Conservation (phyloP, 805 yeast species). For the Lipomyces yamadae region DNA sequence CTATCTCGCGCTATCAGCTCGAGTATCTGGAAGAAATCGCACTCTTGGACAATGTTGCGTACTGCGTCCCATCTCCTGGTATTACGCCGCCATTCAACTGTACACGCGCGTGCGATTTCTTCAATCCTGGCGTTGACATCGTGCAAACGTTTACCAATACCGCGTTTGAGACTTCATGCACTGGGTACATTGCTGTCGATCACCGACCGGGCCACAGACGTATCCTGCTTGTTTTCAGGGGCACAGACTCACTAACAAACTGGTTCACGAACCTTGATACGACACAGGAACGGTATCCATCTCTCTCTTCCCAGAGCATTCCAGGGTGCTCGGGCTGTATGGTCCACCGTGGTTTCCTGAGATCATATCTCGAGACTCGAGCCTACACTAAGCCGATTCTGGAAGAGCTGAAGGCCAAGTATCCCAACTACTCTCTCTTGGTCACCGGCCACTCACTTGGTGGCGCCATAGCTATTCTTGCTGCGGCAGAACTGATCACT, state of each 20-base stretch:
- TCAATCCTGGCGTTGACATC: slow-evolving; percentile 30
- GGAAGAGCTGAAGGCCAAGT: slow-evolving; percentile 42
- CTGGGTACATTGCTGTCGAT: slow-evolving; percentile 50
- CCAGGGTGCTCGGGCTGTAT: slow-evolving; percentile 55
- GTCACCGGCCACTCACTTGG: slow-evolving; percentile 79
- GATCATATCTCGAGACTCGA: slow-evolving; percentile 51
- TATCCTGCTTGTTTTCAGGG: slow-evolving; percentile 58
- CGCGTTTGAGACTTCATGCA: slow-evolving; percentile 29
- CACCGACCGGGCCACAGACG: slow-evolving; percentile 41
- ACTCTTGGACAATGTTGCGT: slow-evolving; percentile 34
- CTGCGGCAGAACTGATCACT: slow-evolving; percentile 64
- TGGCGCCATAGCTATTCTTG: slow-evolving; percentile 68
- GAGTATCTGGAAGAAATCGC: slow-evolving; percentile 31
- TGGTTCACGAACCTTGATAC: slow-evolving; percentile 62
- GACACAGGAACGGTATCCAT: slow-evolving; percentile 33
- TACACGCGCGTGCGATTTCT: slow-evolving; percentile 37
- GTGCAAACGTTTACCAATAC: slow-evolving; percentile 34
- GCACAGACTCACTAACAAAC: slow-evolving; percentile 64
- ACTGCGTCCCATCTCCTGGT: slow-evolving; percentile 39
- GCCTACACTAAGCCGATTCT: slow-evolving; percentile 41
- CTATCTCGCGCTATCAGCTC: slow-evolving; percentile 26
- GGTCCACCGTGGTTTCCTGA: slow-evolving; percentile 69
- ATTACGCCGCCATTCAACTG: slow-evolving; percentile 39
- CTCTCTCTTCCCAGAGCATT: not conserved
- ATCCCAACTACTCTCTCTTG: slow-evolving; percentile 57